Percentiles rank a stretch among this genome's conserved stretches.
These are phyloP conservation scores for Capsella bursapastoris DNA, from an alignment of 345 rosid species.

Conservation along the genomic window DNA sequence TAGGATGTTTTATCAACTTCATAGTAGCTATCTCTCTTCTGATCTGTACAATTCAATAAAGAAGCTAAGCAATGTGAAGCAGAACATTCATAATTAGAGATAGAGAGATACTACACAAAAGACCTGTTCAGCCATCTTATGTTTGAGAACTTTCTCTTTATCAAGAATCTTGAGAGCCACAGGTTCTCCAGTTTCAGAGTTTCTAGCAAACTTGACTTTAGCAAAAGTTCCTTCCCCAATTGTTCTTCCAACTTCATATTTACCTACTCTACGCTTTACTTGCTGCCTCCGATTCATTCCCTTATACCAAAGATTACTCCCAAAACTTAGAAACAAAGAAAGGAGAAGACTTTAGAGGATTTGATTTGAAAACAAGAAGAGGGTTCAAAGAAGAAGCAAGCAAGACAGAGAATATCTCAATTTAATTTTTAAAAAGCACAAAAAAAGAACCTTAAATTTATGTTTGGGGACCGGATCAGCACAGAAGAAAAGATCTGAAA, in stretches of 20 bases:
- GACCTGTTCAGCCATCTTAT: slow-evolving; percentile 97
- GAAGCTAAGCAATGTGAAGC: neutral
- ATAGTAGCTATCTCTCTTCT: slow-evolving; percentile 88
- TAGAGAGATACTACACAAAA: neutral
- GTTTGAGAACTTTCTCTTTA: slow-evolving; percentile 93
- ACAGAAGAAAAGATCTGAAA: slow-evolving; percentile 27
- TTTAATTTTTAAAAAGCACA: neutral
- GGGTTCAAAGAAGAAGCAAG: neutral
- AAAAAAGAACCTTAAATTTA: slow-evolving; percentile 28
- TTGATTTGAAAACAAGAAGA: neutral
- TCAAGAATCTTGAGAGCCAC: slow-evolving; percentile 97
- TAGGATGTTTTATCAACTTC: slow-evolving; percentile 95
- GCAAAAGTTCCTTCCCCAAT: slow-evolving; percentile 99
- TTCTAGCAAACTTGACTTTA: slow-evolving; percentile 93
- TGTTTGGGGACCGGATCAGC: slow-evolving; percentile 8
- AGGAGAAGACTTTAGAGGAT: neutral
- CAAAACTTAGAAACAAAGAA: neutral
- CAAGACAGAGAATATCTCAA: neutral
- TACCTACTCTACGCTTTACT: slow-evolving; percentile 84
- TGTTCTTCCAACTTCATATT: slow-evolving; percentile 94
- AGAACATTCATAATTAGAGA: neutral
- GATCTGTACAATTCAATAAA: slow-evolving; percentile 59
- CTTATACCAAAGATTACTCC: neutral
- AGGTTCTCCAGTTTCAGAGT: slow-evolving; percentile 78
- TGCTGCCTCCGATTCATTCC: slow-evolving; percentile 46